phyloP scores from a whole-genome alignment of 345 rosid genomes.

The Arabis alpina region DNA sequence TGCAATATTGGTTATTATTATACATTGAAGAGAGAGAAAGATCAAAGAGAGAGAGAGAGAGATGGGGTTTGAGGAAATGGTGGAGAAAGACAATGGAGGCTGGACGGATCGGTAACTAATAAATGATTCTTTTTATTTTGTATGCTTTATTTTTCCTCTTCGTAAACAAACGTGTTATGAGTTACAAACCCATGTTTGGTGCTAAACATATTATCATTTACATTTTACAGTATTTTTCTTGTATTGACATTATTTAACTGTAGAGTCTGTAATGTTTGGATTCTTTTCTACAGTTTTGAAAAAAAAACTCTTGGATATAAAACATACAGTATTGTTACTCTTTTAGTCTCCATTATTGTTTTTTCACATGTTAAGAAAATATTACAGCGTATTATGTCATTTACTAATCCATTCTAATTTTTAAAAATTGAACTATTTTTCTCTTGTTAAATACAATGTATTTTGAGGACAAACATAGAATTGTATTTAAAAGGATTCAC shows the following conservation, averaged over 20 bases:
- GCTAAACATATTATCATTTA: not conserved
- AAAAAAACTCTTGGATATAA: slow-evolving; percentile 6
- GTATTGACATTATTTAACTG: not conserved
- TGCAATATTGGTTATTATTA: slow-evolving; percentile 38
- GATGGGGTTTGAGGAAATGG: slow-evolving; percentile 42
- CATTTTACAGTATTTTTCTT: no score
- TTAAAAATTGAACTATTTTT: not conserved
- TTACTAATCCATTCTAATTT: not conserved
- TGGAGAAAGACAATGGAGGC: slow-evolving; percentile 50
- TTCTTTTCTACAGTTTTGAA: no score
- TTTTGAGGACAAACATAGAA: not conserved
- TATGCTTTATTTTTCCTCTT: slow-evolving; percentile 29
- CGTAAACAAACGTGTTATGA: slow-evolving; percentile 31
- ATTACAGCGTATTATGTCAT: not conserved
- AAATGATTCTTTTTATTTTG: slow-evolving; percentile 34
- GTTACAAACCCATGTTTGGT: slow-evolving; percentile 33
- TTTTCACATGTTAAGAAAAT: not conserved
- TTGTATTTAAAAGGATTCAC: no score
- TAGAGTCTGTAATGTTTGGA: slow-evolving; percentile 1
- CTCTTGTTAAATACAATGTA: not conserved
- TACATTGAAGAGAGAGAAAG: slow-evolving; percentile 51
- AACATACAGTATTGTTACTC: not conserved
- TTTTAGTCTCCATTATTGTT: not conserved
- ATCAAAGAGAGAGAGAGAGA: slow-evolving; percentile 28
- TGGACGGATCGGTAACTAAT: slow-evolving; percentile 42